Percentiles rank a stretch among this genome's conserved stretches.
phyloP scores from a whole-genome alignment of 2,329 filamentous ascomycete species.

The Trichoderma lentiforme region DNA sequence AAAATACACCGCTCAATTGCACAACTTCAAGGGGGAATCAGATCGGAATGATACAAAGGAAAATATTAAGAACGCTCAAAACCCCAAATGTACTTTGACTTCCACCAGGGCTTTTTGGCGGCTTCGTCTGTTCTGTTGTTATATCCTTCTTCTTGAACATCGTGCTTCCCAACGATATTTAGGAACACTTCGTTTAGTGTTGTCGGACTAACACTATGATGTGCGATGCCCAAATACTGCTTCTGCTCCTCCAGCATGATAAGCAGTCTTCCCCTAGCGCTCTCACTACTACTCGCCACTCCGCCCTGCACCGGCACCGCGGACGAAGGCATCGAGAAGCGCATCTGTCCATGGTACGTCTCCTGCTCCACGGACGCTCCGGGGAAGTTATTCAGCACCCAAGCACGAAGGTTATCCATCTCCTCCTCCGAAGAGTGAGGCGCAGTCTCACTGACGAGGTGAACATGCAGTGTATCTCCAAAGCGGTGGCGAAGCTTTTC shows the following conservation, averaged over 20 bases:
- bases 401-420: conserved; percentile 62
- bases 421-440: conserved; percentile 66
- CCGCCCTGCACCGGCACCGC: neutral
- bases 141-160: conserved; percentile 67
- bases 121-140: conserved; percentile 24
- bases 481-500: conserved; percentile 66
- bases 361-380: conserved; percentile 68
- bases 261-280: conserved; percentile 64
- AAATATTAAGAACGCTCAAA: neutral
- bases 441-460: conserved; percentile 68
- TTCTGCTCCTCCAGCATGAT: conserved; percentile 66
- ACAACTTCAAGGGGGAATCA: neutral
- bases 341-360: conserved; percentile 78
- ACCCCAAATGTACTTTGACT: conserved; percentile 15
- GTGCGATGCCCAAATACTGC: conserved; percentile 65
- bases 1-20: neutral
- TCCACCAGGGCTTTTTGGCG: conserved; percentile 27
- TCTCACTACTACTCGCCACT: conserved; percentile 23
- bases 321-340: conserved; percentile 64
- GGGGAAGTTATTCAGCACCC: conserved; percentile 60
- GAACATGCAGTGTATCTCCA: conserved; percentile 72
- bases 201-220: conserved; percentile 77
- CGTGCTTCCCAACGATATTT: conserved; percentile 71
- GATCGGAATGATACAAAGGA: neutral
- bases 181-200: conserved; percentile 88